phyloP scores from a whole-genome alignment of 164 flowering plant genomes.

The Annona squamosa region DNA sequence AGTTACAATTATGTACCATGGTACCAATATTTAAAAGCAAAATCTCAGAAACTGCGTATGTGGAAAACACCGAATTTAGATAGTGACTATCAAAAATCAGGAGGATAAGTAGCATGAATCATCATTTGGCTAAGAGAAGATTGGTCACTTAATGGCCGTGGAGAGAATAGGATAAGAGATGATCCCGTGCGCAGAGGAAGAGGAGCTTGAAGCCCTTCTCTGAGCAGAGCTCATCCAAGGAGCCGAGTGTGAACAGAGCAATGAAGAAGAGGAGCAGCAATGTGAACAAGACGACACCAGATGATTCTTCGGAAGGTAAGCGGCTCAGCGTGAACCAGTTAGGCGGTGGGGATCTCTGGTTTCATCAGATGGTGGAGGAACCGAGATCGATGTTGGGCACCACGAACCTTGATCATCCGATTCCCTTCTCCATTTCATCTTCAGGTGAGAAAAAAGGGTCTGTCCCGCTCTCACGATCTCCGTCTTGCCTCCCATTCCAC shows the following conservation, averaged over 20 bases:
- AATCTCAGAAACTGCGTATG: too few species aligned
- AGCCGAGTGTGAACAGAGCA: constrained; percentile 35
- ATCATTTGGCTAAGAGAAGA: too few species aligned
- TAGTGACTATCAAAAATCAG: too few species aligned
- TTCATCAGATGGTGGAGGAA: constrained; percentile 38
- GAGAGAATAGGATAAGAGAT: constrained; percentile 36
- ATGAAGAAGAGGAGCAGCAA: constrained; percentile 57
- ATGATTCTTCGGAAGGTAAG: constrained; percentile 23
- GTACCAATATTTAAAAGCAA: too few species aligned
- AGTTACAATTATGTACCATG: too few species aligned
- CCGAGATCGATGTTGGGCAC: constrained; percentile 22
- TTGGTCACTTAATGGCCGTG: constrained; percentile 23
- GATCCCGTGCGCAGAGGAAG: constrained; percentile 48
- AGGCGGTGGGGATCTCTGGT: constrained; percentile 53
- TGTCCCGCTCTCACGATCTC: constrained; percentile 43
- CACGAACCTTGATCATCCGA: constrained; percentile 34
- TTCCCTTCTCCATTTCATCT: constrained; percentile 42
- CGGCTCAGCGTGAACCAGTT: constrained; percentile 39
- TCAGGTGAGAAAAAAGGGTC: constrained; percentile 51
- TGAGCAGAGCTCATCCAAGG: constrained; percentile 43
- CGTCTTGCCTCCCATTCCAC: constrained; percentile 31
- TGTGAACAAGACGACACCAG: constrained; percentile 13
- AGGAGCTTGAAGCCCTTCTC: constrained; percentile 72
- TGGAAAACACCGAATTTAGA: too few species aligned
- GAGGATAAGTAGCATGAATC: too few species aligned